Base-by-base conservation (phyloP, 2,329 filamentous ascomycete species). In the Cytospora schulzeri region DNA sequence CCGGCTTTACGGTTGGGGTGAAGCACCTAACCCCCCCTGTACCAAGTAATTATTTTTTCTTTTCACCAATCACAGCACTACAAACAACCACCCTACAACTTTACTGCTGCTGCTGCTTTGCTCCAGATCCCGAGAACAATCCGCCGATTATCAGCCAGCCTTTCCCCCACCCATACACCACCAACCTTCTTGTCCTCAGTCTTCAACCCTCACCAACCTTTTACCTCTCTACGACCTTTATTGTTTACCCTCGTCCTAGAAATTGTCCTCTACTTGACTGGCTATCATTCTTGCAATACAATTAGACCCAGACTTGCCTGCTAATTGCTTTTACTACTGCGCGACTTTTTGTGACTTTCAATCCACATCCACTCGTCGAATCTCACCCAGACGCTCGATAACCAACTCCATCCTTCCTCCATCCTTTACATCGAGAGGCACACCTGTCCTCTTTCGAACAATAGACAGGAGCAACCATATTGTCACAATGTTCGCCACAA, bases 401-500 rank as follows among this genome's bases (percentile, higher is more conserved):
- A 26, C 35, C 33, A 60, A 28, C 19, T 14, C 12, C 33, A 35
- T 12, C 33, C 14, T 15, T 12, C 26, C 33, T 28, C 22, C 29
- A 5, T 31, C 29, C 4, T 48, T 31, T 17, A 29, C 52, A 12
- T 22, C 52, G 28, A 29, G 26, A 29, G 17, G 15, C 22, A 22
- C 33, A 55, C 51, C 59, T 31, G 29, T 38, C n/a, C 28, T 24
- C n/a, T 29, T n/a, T 17, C 3, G 22, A 31, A 33, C 9, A 14
- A 19, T 29, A 11, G 3, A 31, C 2, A 51, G 17, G n/a, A 56
- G 14, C 24, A 7, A n/a, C 4, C n/a, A 41, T 52, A 52, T 6
- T 29, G 6, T 29, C 68, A 75, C 68, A 69, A 88, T 88, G 86
- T 81, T 84, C 69, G 77, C 82, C 57, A 86, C 86, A 64, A 79